Conservation (phyloP, 108 stramenopile genomes). For the Stephanodiscus minutulus region DNA sequence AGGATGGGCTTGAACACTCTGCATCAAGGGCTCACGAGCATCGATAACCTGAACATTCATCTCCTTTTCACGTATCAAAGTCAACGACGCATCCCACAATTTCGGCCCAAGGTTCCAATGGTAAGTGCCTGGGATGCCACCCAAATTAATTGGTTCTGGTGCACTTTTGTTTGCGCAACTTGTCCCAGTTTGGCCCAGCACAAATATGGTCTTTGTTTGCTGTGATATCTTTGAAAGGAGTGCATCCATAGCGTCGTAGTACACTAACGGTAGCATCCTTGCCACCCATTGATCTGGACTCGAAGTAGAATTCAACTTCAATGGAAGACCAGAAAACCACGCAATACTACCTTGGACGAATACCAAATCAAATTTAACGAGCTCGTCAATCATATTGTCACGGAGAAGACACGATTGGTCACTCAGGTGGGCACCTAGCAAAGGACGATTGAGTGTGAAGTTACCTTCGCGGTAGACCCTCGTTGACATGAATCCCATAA, state of each 20-base stretch:
- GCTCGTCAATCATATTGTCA: slow-evolving; percentile 1
- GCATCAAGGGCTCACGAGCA: slow-evolving; percentile 24
- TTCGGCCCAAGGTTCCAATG: not conserved
- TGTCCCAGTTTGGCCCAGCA: slow-evolving; percentile 16
- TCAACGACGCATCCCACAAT: slow-evolving; percentile 4
- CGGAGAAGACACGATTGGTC: slow-evolving; percentile 11
- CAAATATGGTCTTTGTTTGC: slow-evolving; percentile 18
- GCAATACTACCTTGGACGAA: slow-evolving; percentile 17
- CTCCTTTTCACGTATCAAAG: slow-evolving; percentile 6
- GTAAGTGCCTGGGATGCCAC: not conserved
- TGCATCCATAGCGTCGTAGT: slow-evolving; percentile 12
- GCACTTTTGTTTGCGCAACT: slow-evolving; percentile 3
- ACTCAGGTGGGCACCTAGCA: not conserved
- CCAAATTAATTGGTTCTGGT: not conserved
- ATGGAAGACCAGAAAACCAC: not conserved
- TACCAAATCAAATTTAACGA: slow-evolving; percentile 10
- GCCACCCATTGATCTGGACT: slow-evolving; percentile 17
- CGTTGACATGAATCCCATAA: slow-evolving; percentile 15
- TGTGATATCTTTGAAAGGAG: slow-evolving; percentile 19
- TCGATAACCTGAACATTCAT: slow-evolving; percentile 15
- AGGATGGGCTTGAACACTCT: slow-evolving; percentile 34
- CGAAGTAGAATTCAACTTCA: slow-evolving; percentile 6
- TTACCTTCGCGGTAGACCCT: slow-evolving; percentile 17
- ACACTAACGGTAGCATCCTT: slow-evolving; percentile 9
- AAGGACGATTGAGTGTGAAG: slow-evolving; percentile 8